Percentiles rank a stretch among this genome's conserved stretches.
Conservation (phyloP, 106 monocot species). For the Dioscorea alata region DNA sequence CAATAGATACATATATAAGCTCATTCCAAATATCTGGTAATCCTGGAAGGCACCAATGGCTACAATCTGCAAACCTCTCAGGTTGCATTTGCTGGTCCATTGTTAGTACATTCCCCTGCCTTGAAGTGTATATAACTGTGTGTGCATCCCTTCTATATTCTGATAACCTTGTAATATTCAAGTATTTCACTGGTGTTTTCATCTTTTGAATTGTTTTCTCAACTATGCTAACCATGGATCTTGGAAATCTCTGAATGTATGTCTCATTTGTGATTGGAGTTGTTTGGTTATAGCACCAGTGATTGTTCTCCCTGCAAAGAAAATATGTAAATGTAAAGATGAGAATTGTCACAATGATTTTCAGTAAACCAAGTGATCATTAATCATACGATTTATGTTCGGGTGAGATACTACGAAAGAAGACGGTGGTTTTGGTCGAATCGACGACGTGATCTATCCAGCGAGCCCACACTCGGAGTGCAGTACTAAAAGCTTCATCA, state of each 20-base stretch:
- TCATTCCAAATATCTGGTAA: slow-evolving; percentile 41
- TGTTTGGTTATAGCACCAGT: slow-evolving; percentile 48
- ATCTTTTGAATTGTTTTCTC: slow-evolving; percentile 23
- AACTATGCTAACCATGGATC: slow-evolving; percentile 14
- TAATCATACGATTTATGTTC: slow-evolving; percentile 23
- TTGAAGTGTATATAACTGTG: slow-evolving; percentile 30
- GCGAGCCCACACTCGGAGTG: slow-evolving; percentile 12
- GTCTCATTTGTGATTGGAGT: slow-evolving; percentile 28
- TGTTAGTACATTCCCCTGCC: slow-evolving; percentile 24
- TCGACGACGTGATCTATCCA: slow-evolving; percentile 20
- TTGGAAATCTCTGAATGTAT: slow-evolving; percentile 22
- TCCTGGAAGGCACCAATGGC: slow-evolving; percentile 59
- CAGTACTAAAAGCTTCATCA: slow-evolving; percentile 5
- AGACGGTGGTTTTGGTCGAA: slow-evolving; percentile 13
- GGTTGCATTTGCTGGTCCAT: slow-evolving; percentile 13
- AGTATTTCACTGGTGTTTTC: slow-evolving; percentile 31
- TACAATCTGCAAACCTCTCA: slow-evolving; percentile 26
- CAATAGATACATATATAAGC: slow-evolving; percentile 9
- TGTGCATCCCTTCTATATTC: slow-evolving; percentile 42
- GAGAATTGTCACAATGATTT: no score
- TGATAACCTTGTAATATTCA: slow-evolving; percentile 43
- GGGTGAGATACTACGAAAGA: slow-evolving; percentile 33
- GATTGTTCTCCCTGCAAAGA: slow-evolving; percentile 22
- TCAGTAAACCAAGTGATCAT: neutral
- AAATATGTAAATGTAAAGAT: neutral